Base-by-base conservation (phyloP, 306 rosid species). In the Styphnolobium japonicum region DNA sequence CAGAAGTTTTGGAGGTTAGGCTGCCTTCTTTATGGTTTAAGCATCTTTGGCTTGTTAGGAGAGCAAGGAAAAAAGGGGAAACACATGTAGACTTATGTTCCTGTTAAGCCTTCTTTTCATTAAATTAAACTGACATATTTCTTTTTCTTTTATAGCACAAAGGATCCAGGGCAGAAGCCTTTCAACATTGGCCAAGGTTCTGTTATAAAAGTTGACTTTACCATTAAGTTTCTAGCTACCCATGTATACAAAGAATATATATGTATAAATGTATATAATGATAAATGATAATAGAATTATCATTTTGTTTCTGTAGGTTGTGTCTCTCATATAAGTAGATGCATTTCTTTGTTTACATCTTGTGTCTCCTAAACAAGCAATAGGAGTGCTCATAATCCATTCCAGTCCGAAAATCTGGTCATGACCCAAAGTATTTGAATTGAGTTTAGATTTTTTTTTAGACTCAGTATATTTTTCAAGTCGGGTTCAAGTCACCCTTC, bases 81-180 rank as follows among this genome's bases (percentile, higher is more conserved):
- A 10, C 18, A 33, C 71, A 27, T 65, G 2, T 3, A n/a, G n/a
- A n/a, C n/a, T n/a, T n/a, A n/a, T n/a, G n/a, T n/a, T n/a, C n/a
- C n/a, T n/a, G 1, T 27, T 27, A 27, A 27, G 31, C 31, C 31
- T 27, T 27, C 31, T 3, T 19, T 4, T 14, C 12, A 0, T 27
- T 7, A 37, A n/a, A n/a, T n/a, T n/a, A 15, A 37, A 63, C 27
- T 71, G 64, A 25, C 74, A 0, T 69, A 5, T 6, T 15, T n/a
- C 37, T 81, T 31, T 11, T 43, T 78, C n/a, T 79, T 18, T 2
- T 86, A 12, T 72, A 88, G 94, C 89, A 90, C 94, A 11, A 90
- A 88, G 85, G 94, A 90, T 57, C 87, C 92, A 23, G 94, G 92
- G 45, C 88, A 90, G 82, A 29, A 85, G 68, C 92, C 92, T 72